Conservation (phyloP, 305 asterid species). For the Fraxinus xanthoxyloides region DNA sequence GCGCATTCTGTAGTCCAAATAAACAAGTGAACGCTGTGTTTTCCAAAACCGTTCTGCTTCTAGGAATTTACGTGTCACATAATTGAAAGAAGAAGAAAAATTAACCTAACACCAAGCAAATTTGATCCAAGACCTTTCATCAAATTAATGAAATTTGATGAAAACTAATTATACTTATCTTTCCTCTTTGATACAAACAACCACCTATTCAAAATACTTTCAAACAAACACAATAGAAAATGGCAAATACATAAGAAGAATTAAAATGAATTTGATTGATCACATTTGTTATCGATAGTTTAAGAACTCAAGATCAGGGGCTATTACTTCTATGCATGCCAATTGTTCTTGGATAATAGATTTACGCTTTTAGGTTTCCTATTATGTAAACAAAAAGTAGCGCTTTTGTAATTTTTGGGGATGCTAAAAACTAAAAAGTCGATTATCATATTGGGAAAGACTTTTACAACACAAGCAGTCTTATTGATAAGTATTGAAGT, state of each 20-base stretch:
- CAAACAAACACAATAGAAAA: not conserved
- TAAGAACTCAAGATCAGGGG: not conserved
- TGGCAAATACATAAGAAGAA: not conserved
- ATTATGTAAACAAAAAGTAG: not conserved
- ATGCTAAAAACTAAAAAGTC: not conserved
- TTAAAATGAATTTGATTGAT: not conserved
- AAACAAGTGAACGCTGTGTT: not conserved
- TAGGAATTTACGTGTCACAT: not conserved
- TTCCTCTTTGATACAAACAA: not conserved
- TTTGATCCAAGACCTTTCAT: not conserved
- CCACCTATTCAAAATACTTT: not conserved
- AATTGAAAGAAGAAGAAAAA: not conserved
- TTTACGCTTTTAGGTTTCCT: not conserved
- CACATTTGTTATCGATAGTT: not conserved
- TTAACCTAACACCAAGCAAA: not conserved
- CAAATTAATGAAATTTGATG: not conserved
- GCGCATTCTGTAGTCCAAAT: not conserved
- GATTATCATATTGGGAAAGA: not conserved
- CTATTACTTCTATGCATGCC: not conserved
- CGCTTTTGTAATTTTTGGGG: not conserved
- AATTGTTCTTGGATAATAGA: not conserved
- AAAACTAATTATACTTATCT: not conserved
- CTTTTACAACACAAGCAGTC: not conserved
- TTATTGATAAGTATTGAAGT: not conserved
- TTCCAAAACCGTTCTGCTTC: not conserved